Evolutionary conservation across 2,329 filamentous ascomycete genomes (phyloP).

Genomic region (Beauveria sp.): DNA sequence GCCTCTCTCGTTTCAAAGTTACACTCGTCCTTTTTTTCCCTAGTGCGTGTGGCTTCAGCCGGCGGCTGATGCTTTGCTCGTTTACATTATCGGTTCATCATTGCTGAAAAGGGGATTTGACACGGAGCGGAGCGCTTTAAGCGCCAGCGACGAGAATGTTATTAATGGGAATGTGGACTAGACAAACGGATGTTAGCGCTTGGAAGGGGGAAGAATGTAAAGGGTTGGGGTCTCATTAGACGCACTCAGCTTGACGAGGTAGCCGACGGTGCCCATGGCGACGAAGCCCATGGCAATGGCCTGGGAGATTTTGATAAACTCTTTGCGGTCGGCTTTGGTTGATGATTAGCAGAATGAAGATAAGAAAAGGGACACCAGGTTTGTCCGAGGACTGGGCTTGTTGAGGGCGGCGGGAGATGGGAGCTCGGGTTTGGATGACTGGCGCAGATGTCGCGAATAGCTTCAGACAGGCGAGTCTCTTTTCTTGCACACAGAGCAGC

Average conservation of each 20-base stretch:
- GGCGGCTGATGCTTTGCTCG: not conserved
- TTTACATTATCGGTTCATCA: not conserved
- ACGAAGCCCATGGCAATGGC: conserved; percentile 63
- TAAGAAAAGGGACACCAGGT: not conserved
- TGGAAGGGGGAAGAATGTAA: not conserved
- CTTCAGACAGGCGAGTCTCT: not conserved
- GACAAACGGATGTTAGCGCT: not conserved
- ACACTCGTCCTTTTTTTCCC: not conserved
- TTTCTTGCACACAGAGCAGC: too few species aligned
- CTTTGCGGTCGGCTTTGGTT: conserved; percentile 31
- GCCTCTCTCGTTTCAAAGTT: not conserved
- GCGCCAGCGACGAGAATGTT: conserved; percentile 61
- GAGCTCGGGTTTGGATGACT: not conserved
- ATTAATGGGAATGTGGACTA: conserved; percentile 64
- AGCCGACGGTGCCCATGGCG: conserved; percentile 63
- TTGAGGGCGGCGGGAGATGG: not conserved
- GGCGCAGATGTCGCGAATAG: not conserved
- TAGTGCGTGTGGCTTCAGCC: not conserved
- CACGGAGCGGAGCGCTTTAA: conserved; percentile 28
- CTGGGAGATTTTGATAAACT: conserved; percentile 40
- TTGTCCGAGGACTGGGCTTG: not conserved
- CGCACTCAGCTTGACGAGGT: conserved; percentile 62
- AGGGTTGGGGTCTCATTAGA: not conserved
- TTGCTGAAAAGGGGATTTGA: not conserved
- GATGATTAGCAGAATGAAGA: not conserved